Evolutionary conservation across 345 rosid genomes (phyloP).

Genomic region (Melastoma malabathricum): DNA sequence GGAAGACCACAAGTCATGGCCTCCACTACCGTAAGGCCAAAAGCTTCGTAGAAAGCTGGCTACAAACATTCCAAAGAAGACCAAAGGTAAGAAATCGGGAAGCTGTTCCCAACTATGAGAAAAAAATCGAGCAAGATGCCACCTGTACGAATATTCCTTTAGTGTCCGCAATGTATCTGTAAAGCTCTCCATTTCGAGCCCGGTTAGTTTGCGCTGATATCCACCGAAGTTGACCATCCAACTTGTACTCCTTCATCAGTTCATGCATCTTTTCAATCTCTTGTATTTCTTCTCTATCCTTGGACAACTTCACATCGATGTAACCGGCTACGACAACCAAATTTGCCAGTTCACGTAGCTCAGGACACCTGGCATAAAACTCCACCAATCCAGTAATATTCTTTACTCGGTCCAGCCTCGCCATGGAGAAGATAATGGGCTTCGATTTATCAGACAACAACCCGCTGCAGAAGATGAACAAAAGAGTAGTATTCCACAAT

Average conservation of each 20-base stretch:
- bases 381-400: slow-evolving; percentile 91
- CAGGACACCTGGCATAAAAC: slow-evolving; percentile 49
- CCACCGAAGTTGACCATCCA: slow-evolving; percentile 92
- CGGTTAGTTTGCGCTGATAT: slow-evolving; percentile 79
- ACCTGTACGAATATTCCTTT: slow-evolving; percentile 91
- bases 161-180: slow-evolving; percentile 84
- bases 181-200: slow-evolving; percentile 91
- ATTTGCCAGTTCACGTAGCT: slow-evolving; percentile 75
- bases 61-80: slow-evolving; percentile 12
- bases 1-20: slow-evolving; percentile 99
- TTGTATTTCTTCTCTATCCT: slow-evolving; percentile 85
- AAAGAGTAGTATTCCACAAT: neutral
- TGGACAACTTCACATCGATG: slow-evolving; percentile 62
- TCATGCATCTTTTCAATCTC: slow-evolving; percentile 89
- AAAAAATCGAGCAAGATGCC: neutral
- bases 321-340: slow-evolving; percentile 85
- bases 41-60: slow-evolving; percentile 99
- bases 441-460: slow-evolving; percentile 56
- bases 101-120: neutral
- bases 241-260: slow-evolving; percentile 46
- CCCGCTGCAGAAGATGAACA: slow-evolving; percentile 41
- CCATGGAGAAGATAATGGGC: slow-evolving; percentile 94
- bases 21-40: slow-evolving; percentile 93
- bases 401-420: slow-evolving; percentile 84
- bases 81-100: neutral